These are phyloP conservation scores for Alternaria dauci DNA, from an alignment of 2,329 filamentous ascomycete genomes.

Conservation along the genomic window DNA sequence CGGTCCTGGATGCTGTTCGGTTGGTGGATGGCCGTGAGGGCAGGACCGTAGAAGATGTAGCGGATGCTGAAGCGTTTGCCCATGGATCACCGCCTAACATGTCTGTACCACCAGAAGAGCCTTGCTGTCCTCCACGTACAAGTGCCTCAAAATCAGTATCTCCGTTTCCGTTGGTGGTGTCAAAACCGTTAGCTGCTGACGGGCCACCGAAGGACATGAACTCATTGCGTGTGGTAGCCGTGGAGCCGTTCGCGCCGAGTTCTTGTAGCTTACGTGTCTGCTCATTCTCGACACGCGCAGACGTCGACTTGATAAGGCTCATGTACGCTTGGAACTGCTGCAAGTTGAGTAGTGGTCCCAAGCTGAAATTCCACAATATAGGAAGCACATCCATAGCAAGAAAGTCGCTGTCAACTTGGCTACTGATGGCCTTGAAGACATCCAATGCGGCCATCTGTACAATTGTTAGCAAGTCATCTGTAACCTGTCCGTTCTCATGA, in stretches of 20 bases:
- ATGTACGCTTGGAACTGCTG: slow-evolving; percentile 89
- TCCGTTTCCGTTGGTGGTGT: slow-evolving; percentile 63
- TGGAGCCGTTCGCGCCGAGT: slow-evolving; percentile 69
- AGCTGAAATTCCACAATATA: slow-evolving; percentile 87
- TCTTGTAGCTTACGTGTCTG: slow-evolving; percentile 90
- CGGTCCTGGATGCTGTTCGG: slow-evolving; percentile 36
- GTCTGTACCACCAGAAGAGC: slow-evolving; percentile 48
- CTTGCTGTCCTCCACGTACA: slow-evolving; percentile 75
- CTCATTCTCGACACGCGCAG: slow-evolving; percentile 83
- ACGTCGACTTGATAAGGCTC: slow-evolving; percentile 83
- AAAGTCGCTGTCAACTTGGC: slow-evolving; percentile 85
- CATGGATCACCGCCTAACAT: slow-evolving; percentile 56
- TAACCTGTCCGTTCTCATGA: not conserved
- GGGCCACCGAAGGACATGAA: slow-evolving; percentile 72
- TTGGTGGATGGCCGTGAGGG: slow-evolving; percentile 43
- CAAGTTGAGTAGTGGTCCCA: slow-evolving; percentile 87
- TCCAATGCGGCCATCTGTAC: slow-evolving; percentile 79
- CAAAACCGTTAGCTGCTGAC: slow-evolving; percentile 63
- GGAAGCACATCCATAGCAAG: slow-evolving; percentile 91
- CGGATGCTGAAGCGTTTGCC: slow-evolving; percentile 48
- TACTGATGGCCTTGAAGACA: slow-evolving; percentile 84
- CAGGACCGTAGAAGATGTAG: slow-evolving; percentile 40
- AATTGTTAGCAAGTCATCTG: slow-evolving; percentile 4
- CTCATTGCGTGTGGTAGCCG: slow-evolving; percentile 66
- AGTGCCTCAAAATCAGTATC: slow-evolving; percentile 86